Base-by-base conservation (phyloP, 108 stramenopile genomes). In the Cyclotella cryptica region DNA sequence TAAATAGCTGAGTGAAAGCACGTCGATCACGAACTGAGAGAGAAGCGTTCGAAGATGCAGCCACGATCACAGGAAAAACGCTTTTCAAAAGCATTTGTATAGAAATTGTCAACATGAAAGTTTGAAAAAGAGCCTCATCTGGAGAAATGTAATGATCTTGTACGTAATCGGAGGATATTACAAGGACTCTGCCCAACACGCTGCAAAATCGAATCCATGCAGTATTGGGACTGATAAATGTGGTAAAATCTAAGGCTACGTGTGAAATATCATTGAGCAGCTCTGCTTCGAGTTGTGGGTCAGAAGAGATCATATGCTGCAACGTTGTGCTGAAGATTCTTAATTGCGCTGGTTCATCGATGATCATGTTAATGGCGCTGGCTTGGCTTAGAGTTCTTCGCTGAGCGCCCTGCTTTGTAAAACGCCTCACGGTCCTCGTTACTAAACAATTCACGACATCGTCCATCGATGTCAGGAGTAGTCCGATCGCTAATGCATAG, bases 241-340 rank as follows among this genome's bases (percentile, higher is more conserved):
- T 77, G 3, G 75, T 49, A 45, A 80, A 66, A 52, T 84, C 84
- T 24, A 84, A 69, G 27, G 84, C 84, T 14, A 84, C 64, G 75
- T 84, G 83, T 13, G 84, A 84, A 10, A 71, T 75, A 52, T 84
- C 84, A 28, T 24, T 71, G 13, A 84, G 24, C 7, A 84, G n/a
- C 40, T 84, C 79, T 17, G 79, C 75, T 53, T 84, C 80, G 6
- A 84, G 47, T 51, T 71, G 45, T 1, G 79, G 79, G 47, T 83
- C 82, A 40, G 81, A 54, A 21, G 72, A 42, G 35, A 35, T 35
- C 29, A 81, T 29, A 41, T 49, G 41, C 27, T 72, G 57, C 4
- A 69, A 52, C n/a, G 72, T 28, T 0, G 28, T 42, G 30, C 49
- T 30, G 62, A 74, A 43, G 19, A 76, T 45, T 26, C 12, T 60